Evolutionary conservation across 441 rosid genomes (phyloP).

Genomic region (Erodium moschatum): DNA sequence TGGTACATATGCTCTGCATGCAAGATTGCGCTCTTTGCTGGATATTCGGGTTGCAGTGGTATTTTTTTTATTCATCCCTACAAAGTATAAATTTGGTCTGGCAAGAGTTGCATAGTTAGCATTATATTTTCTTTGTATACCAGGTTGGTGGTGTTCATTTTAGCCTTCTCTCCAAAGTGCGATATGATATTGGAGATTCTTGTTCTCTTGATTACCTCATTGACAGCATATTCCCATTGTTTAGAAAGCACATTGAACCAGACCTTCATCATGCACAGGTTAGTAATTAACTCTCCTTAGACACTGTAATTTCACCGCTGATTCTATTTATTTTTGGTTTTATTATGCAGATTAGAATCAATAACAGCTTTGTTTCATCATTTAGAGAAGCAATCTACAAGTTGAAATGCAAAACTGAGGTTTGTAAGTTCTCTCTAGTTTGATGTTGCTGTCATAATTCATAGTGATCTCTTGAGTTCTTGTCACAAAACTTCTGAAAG

Average conservation of each 20-base stretch:
- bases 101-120: constrained; percentile 13
- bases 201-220: constrained; percentile 89
- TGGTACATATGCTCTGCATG: constrained; percentile 90
- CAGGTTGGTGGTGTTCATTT: constrained; percentile 99
- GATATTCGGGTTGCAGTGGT: constrained; percentile 99
- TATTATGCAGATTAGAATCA: constrained; percentile 85
- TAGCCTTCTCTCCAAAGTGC: constrained; percentile 95
- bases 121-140: constrained; percentile 21
- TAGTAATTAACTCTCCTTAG: constrained; percentile 23
- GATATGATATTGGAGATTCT: constrained; percentile 88
- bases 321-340: constrained; percentile 22
- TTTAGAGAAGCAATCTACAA: constrained; percentile 97
- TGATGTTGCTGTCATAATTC: constrained; percentile 1
- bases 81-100: constrained; percentile 12
- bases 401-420: constrained; percentile 95
- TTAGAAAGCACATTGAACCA: constrained; percentile 94
- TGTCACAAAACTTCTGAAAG: not conserved
- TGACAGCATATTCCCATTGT: constrained; percentile 94
- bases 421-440: constrained; percentile 29
- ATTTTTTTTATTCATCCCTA: constrained; percentile 16
- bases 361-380: constrained; percentile 94
- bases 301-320: constrained; percentile 20
- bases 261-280: constrained; percentile 99
- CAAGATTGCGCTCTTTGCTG: constrained; percentile 85
- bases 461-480: not conserved